Base-by-base conservation (phyloP, 768 basidiomycete species). In the Rhizopogon vinicolor region DNA sequence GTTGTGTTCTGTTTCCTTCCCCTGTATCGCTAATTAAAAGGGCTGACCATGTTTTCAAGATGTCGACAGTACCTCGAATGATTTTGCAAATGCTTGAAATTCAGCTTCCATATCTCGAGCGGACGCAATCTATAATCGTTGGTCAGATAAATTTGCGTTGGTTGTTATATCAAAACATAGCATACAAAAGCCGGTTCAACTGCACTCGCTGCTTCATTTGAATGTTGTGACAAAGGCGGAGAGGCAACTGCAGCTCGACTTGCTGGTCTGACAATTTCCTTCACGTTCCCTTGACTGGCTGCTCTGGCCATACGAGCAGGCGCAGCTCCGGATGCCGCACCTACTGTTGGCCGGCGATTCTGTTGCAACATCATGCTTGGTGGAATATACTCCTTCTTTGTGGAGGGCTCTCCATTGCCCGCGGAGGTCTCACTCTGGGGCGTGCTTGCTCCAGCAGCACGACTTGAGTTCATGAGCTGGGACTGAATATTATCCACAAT, bases 1-100 rank as follows among this genome's bases (percentile, higher is more conserved):
- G 62, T 99, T 99, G 59, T 95, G 91, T 67, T 99, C 96, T 1
- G 90, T 89, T 73, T 99, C 96, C 73, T 84, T 96, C n/a, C 96
- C 97, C 88, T 93, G 35, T 44, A n/a, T 43, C 51, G 14, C 51
- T 51, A 52, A 50, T 35, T 54, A 50, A 60, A 52, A 43, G 42
- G 9, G 33, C 4, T 13, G 37, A 1, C 25, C 22, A 50, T n/a
- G 16, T 22, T 41, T 49, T 19, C 3, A 51, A 44, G 42, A 28
- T 51, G 39, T 16, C 8, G n/a, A 29, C 63, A 75, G 49, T 64
- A 87, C 92, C 73, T 92, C 91, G 63, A 97, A 98, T 33, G 78
- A 73, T 52, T 89, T 87, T 18, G 78, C 67, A 88, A 98, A 94
- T 9, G 72, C 72, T 5, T 81, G 75, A 66, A 98, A 93, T 66